Evolutionary conservation across 176 grass and related monocot species (phyloP).

Genomic region (Rhynchospora tenuis): DNA sequence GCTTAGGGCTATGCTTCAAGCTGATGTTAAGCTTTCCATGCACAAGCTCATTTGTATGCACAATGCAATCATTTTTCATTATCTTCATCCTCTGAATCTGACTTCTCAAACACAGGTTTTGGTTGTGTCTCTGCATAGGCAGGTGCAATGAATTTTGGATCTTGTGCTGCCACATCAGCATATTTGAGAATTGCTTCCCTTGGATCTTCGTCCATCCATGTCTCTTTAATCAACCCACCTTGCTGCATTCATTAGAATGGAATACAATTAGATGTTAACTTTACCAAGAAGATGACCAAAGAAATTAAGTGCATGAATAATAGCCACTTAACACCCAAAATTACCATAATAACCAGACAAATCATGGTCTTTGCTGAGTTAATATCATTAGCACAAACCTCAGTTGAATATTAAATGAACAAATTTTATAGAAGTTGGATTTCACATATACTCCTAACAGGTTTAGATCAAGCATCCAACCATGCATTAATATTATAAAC

Average conservation of each 20-base stretch:
- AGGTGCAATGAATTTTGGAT: constrained; percentile 86
- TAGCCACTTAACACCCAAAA: background rate
- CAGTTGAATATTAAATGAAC: constrained; percentile 9
- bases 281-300: constrained; percentile 1
- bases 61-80: constrained; percentile 45
- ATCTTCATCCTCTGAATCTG: constrained; percentile 85
- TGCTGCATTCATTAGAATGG: constrained; percentile 47
- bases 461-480: background rate
- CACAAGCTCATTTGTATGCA: background rate
- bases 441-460: background rate
- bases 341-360: background rate
- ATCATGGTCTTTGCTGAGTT: background rate
- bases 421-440: background rate
- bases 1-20: background rate
- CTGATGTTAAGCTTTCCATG: background rate
- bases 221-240: constrained; percentile 96
- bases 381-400: background rate
- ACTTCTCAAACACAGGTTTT: constrained; percentile 66
- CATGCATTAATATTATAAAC: background rate
- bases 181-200: constrained; percentile 96
- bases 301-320: background rate
- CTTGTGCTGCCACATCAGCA: constrained; percentile 87
- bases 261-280: background rate
- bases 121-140: constrained; percentile 93
- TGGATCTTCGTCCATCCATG: constrained; percentile 99